phyloP scores from a whole-genome alignment of 768 basidiomycete genomes.

The Rhodotorula graminis region DNA sequence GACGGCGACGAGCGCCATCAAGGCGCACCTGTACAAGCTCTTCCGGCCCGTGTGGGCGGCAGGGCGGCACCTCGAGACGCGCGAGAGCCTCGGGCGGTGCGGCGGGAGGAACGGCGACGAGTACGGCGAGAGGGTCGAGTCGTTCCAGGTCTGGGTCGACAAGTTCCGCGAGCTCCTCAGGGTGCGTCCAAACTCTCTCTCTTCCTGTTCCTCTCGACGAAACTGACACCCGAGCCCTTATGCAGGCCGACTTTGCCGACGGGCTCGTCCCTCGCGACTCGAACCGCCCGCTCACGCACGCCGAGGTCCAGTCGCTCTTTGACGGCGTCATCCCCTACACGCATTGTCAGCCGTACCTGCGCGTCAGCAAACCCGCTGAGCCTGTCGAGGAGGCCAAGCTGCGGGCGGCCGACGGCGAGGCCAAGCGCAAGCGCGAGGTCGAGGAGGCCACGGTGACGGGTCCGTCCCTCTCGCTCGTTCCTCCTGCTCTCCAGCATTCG shows the following conservation, averaged over 20 bases:
- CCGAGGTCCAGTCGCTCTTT: conserved; percentile 12
- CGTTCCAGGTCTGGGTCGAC: conserved; percentile 58
- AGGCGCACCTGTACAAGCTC: conserved; percentile 89
- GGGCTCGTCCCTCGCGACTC: conserved; percentile 21
- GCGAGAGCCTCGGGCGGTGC: conserved; percentile 62
- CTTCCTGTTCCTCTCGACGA: background rate
- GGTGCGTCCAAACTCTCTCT: conserved; percentile 46
- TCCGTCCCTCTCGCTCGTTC: background rate
- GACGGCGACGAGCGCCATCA: conserved; percentile 70
- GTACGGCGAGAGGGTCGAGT: conserved; percentile 57
- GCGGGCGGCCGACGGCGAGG: conserved; percentile 15
- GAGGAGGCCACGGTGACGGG: conserved; percentile 6
- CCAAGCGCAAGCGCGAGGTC: conserved; percentile 22
- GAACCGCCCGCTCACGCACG: conserved; percentile 27
- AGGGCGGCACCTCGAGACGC: conserved; percentile 60
- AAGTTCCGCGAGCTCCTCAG: conserved; percentile 62
- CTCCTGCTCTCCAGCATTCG: background rate
- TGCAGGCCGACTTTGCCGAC: conserved; percentile 12
- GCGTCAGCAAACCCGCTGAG: conserved; percentile 47
- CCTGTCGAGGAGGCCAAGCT: conserved; percentile 34
- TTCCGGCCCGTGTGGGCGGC: conserved; percentile 66
- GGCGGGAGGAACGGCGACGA: conserved; percentile 47
- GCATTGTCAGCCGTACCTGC: conserved; percentile 67
- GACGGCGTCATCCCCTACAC: conserved; percentile 57
- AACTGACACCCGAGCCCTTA: background rate